These are phyloP conservation scores for Ogataea methylovora DNA, from an alignment of 805 yeast genomes.

Conservation along the genomic window DNA sequence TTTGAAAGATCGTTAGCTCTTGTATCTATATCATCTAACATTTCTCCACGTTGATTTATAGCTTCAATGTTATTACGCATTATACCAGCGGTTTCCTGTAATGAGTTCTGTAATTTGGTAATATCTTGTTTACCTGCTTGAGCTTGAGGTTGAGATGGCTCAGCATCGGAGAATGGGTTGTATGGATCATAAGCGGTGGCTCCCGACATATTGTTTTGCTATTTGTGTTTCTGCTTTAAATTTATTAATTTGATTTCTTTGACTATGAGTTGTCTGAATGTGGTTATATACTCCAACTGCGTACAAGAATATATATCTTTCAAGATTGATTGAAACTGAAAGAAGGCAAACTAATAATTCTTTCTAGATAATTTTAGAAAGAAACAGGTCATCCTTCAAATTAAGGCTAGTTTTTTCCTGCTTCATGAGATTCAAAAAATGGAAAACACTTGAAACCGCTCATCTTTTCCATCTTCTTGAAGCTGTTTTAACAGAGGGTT, in stretches of 20 bases:
- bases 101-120: slow-evolving; percentile 23
- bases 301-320: too few species aligned
- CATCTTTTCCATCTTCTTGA: too few species aligned
- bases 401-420: too few species aligned
- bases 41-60: slow-evolving; percentile 92
- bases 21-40: slow-evolving; percentile 85
- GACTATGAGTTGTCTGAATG: background rate
- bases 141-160: slow-evolving; percentile 14
- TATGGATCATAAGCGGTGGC: slow-evolving; percentile 28
- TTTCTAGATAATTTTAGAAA: too few species aligned
- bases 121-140: slow-evolving; percentile 14
- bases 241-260: background rate
- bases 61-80: slow-evolving; percentile 97
- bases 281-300: too few species aligned
- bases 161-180: slow-evolving; percentile 25
- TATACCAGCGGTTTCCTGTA: slow-evolving; percentile 84
- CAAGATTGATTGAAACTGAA: too few species aligned
- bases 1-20: slow-evolving; percentile 90
- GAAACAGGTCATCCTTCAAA: too few species aligned
- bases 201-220: slow-evolving; percentile 22
- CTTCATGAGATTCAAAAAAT: too few species aligned
- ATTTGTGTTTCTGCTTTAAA: too few species aligned
- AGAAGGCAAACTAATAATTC: too few species aligned
- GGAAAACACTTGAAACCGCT: too few species aligned
- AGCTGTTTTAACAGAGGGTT: too few species aligned